Conservation (phyloP, 2,329 filamentous ascomycete species). For the Gyromitra esculenta region DNA sequence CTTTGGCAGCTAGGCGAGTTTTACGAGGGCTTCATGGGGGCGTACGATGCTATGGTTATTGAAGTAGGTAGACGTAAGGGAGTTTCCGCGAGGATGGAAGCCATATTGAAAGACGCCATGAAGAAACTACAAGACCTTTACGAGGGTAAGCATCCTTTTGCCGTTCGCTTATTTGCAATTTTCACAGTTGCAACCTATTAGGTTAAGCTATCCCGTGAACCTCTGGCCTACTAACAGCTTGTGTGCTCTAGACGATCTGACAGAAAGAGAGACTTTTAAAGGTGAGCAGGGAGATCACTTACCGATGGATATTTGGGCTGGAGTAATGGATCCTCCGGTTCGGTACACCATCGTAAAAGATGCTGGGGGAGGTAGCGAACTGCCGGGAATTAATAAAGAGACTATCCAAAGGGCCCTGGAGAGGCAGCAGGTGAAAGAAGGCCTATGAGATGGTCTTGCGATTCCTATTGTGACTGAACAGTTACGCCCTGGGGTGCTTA, state of each 20-base stretch:
- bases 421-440: slow-evolving; percentile 34
- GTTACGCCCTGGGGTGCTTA: background rate
- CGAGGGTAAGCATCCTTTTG: slow-evolving; percentile 61
- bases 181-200: background rate
- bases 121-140: slow-evolving; percentile 79
- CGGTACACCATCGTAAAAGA: slow-evolving; percentile 59
- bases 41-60: slow-evolving; percentile 84
- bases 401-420: slow-evolving; percentile 51
- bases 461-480: background rate
- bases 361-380: slow-evolving; percentile 43
- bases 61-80: slow-evolving; percentile 80
- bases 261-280: slow-evolving; percentile 79
- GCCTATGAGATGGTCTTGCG: slow-evolving; percentile 20
- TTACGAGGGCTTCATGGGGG: slow-evolving; percentile 84
- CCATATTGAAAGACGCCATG: slow-evolving; percentile 79
- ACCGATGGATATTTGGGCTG: slow-evolving; percentile 87
- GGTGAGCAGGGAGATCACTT: slow-evolving; percentile 85
- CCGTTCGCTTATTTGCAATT: background rate
- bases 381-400: slow-evolving; percentile 53
- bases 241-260: slow-evolving; percentile 67
- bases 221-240: slow-evolving; percentile 13
- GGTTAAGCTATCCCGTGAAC: slow-evolving; percentile 12
- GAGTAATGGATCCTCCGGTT: slow-evolving; percentile 66
- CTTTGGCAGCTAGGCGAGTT: slow-evolving; percentile 81
- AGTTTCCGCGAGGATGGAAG: slow-evolving; percentile 77